These are phyloP conservation scores for Nematodospora anomalae DNA, from an alignment of 1,139 yeast species.

Conservation along the genomic window DNA sequence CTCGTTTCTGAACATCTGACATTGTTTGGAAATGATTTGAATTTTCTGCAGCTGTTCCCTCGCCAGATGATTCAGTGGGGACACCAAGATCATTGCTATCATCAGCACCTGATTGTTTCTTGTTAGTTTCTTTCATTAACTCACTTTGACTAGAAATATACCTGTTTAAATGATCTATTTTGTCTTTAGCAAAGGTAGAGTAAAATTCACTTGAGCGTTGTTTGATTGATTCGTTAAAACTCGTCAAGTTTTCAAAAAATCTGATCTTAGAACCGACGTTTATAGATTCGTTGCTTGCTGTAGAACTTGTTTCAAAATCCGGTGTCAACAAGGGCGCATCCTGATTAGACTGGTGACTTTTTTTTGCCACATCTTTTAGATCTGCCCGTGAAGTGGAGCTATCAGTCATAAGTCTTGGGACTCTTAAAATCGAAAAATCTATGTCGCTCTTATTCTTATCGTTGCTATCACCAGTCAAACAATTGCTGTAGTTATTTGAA, in stretches of 20 bases:
- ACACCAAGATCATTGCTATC: constrained; percentile 1
- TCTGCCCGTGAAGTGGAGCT: not conserved
- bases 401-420: constrained; percentile 8
- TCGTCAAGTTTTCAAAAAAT: constrained; percentile 29
- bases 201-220: constrained; percentile 26
- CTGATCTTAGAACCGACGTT: constrained; percentile 19
- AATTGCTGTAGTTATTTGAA: constrained; percentile 12
- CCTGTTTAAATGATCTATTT: constrained; percentile 19
- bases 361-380: not conserved
- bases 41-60: constrained; percentile 3
- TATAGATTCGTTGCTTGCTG: constrained; percentile 4
- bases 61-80: constrained; percentile 1
- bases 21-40: not conserved
- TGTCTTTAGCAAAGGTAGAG: constrained; percentile 20
- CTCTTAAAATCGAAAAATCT: constrained; percentile 9
- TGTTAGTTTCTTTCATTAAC: constrained; percentile 1
- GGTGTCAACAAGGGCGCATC: not conserved
- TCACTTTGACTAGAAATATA: constrained; percentile 16
- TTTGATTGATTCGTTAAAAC: constrained; percentile 27
- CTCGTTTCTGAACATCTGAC: not conserved
- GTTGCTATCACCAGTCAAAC: not conserved
- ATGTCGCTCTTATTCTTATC: constrained; percentile 1
- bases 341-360: not conserved
- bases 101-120: constrained; percentile 5
- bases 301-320: constrained; percentile 3